Evolutionary conservation across 1,284 basidiomycete species (phyloP).

Genomic region (Ceratobasidium sp.): DNA sequence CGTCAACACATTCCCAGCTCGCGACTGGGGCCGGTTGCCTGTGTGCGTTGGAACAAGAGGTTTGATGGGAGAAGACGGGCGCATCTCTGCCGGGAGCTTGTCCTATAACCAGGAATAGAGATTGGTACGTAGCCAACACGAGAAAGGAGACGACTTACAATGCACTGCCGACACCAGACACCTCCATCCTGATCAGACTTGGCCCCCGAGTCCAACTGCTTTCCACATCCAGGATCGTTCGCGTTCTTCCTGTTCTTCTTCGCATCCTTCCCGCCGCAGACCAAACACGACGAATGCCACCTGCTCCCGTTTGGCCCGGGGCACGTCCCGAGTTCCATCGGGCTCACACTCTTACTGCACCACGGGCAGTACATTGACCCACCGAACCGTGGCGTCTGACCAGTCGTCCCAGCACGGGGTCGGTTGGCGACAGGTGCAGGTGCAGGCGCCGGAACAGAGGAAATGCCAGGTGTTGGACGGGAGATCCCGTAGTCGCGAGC

Average conservation of each 20-base stretch:
- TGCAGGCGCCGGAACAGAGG: constrained; percentile 71
- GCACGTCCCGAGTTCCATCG: constrained; percentile 84
- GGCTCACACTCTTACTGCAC: constrained; percentile 73
- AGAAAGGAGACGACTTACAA: constrained; percentile 58
- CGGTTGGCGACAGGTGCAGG: constrained; percentile 11
- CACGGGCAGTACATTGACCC: constrained; percentile 66
- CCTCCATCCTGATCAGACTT: constrained; percentile 68
- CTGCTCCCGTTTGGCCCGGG: constrained; percentile 79
- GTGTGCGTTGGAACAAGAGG: constrained; percentile 42
- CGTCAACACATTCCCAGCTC: not conserved
- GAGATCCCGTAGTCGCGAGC: constrained; percentile 2
- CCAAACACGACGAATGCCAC: constrained; percentile 79
- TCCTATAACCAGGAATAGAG: constrained; percentile 8
- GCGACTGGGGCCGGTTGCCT: constrained; percentile 3
- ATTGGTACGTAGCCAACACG: not conserved
- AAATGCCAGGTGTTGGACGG: constrained; percentile 43
- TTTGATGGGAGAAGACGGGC: constrained; percentile 30
- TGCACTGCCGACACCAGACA: constrained; percentile 84
- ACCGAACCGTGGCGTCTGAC: constrained; percentile 48
- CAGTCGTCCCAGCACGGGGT: constrained; percentile 28
- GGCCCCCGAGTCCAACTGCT: constrained; percentile 82
- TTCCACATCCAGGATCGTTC: constrained; percentile 77
- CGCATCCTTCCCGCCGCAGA: constrained; percentile 73
- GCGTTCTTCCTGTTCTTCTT: constrained; percentile 58
- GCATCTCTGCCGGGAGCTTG: constrained; percentile 37